Conservation (phyloP, 441 rosid genomes). For the Euphorbia neoarborescens region DNA sequence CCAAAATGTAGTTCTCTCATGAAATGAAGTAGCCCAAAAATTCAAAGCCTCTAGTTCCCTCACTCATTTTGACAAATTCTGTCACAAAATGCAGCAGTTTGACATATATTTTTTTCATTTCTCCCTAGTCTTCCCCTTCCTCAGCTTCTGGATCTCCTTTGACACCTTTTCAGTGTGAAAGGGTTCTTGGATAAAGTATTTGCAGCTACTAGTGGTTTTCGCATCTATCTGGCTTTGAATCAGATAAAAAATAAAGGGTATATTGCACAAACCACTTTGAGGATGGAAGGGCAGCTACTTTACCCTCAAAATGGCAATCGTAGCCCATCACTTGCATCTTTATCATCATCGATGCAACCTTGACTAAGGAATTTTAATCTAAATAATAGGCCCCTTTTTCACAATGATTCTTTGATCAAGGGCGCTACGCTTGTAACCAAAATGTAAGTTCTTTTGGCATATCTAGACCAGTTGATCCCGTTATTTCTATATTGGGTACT, state of each 20-base stretch:
- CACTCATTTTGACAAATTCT: no score
- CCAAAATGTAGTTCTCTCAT: no score
- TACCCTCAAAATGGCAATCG: slow-evolving; percentile 47
- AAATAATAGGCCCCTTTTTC: slow-evolving; percentile 67
- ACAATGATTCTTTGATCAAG: slow-evolving; percentile 50
- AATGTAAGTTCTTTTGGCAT: slow-evolving; percentile 35
- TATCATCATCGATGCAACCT: slow-evolving; percentile 67
- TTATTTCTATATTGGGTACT: slow-evolving; percentile 67
- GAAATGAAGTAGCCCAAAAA: no score
- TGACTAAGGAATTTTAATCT: slow-evolving; percentile 71
- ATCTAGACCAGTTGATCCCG: slow-evolving; percentile 47
- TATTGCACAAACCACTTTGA: slow-evolving; percentile 39
- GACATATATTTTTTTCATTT: no score
- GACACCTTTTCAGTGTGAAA: slow-evolving; percentile 61
- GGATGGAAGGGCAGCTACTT: slow-evolving; percentile 44
- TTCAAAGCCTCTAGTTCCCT: no score
- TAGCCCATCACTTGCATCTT: slow-evolving; percentile 67
- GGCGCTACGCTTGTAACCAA: slow-evolving; percentile 30
- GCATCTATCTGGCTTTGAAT: slow-evolving; percentile 73
- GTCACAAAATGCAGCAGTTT: no score
- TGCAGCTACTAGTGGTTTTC: slow-evolving; percentile 72
- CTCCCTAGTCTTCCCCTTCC: no score
- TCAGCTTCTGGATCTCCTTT: slow-evolving; percentile 54
- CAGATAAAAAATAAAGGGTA: slow-evolving; percentile 58
- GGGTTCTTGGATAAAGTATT: slow-evolving; percentile 69